Percentiles rank a stretch among this genome's conserved stretches.
Conservation (phyloP, 1,284 basidiomycete species). For the Ceratobasidium sp. region DNA sequence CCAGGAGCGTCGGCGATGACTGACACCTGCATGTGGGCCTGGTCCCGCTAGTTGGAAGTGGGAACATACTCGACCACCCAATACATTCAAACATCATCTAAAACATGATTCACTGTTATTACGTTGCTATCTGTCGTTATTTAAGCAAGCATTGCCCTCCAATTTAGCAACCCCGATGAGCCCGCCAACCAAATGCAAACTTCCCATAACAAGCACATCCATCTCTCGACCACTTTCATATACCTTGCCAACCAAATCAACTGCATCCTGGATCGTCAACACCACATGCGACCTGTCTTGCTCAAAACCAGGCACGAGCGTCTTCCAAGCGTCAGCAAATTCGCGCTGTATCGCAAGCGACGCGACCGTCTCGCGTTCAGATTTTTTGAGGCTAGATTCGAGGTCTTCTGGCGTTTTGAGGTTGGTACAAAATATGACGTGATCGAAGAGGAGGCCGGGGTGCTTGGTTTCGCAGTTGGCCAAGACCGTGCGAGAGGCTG, state of each 20-base stretch:
- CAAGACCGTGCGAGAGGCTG: slow-evolving; percentile 49
- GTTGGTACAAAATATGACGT: slow-evolving; percentile 95
- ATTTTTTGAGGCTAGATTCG: slow-evolving; percentile 71
- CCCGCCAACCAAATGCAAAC: slow-evolving; percentile 94
- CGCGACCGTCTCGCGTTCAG: slow-evolving; percentile 70
- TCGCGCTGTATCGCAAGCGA: slow-evolving; percentile 80
- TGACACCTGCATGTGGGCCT: no score
- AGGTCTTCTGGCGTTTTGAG: slow-evolving; percentile 65
- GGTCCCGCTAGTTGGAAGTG: no score
- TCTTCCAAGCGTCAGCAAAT: slow-evolving; percentile 78
- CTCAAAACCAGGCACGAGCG: slow-evolving; percentile 70
- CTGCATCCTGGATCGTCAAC: slow-evolving; percentile 89
- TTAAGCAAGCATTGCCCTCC: slow-evolving; percentile 57
- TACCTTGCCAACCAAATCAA: slow-evolving; percentile 68
- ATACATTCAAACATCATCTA: neutral
- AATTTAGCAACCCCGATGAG: slow-evolving; percentile 90
- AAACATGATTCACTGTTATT: neutral
- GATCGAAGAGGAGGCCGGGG: slow-evolving; percentile 72
- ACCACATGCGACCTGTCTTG: slow-evolving; percentile 76
- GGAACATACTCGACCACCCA: no score
- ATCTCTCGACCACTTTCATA: slow-evolving; percentile 55
- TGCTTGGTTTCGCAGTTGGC: slow-evolving; percentile 23
- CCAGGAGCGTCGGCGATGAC: no score
- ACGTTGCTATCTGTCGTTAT: neutral
- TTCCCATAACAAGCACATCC: slow-evolving; percentile 88